Base-by-base conservation (phyloP, 2,329 filamentous ascomycete species). In the Sporothrix brasiliensis region DNA sequence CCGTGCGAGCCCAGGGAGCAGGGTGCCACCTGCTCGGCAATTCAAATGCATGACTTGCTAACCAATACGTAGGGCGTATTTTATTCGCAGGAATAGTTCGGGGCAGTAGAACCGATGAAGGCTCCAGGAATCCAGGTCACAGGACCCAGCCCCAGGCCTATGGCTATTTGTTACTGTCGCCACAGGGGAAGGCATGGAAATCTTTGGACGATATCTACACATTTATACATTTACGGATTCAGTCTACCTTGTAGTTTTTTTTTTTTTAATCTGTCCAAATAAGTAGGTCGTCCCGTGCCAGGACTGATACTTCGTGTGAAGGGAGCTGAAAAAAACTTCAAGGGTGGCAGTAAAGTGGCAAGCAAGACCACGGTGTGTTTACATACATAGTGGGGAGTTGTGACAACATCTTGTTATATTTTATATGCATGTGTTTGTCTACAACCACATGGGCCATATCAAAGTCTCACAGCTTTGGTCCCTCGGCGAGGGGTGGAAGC, bases 51-150 rank as follows among this genome's bases (percentile, higher is more conserved):
- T 16, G 0, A 7, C 1, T 34, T 16, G 7, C 70, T 71, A 56
- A 72, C 53, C 14, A 19, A 1, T 47, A n/a, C 49, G 58, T 0
- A 88, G 86, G 80, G 85, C 87, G 41, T 89, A 88, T 78, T 88
- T 88, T 72, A 88, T 89, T 27, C 72, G 72, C 68, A 74, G 71
- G n/a, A 75, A 75, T 61, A 54, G 66, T 65, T 67, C 44, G 11
- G 16, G 9, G 6, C 66, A 47, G 54, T 72, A 67, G 52, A 27
- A 14, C 3, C 16, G 16, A 5, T 30, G 27, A 47, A 24, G 16
- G 27, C 6, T 65, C 50, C 21, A 54, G 11, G 4, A 13, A n/a
- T 27, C 21, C 21, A 54, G 24, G 50, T 24, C 50, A 53, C 50
- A 16, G 14, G 14, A 19, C 19, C 44, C 16, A 19, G 6, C 7